Evolutionary conservation across 257 asterid genomes (phyloP).

Genomic region (Ehretia macrophylla): DNA sequence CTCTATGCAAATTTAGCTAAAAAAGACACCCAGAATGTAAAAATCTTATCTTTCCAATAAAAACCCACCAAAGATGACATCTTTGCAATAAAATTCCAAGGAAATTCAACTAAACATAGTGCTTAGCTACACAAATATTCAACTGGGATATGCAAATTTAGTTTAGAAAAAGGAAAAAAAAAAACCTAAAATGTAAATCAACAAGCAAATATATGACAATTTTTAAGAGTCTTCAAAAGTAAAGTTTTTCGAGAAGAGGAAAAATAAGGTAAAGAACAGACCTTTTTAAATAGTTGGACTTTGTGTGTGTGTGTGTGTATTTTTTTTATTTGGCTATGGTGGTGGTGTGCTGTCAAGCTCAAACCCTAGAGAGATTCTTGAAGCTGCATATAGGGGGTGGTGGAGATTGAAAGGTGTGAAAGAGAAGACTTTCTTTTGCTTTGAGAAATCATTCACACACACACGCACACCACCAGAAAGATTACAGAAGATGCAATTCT

Average conservation of each 20-base stretch:
- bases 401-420: constrained; percentile 47
- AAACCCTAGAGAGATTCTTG: constrained; percentile 4
- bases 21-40: background rate
- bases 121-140: no score
- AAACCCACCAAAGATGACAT: no score
- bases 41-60: no score
- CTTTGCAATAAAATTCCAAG: no score
- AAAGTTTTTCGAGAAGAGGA: background rate
- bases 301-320: no score
- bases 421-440: constrained; percentile 52
- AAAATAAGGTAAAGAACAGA: background rate
- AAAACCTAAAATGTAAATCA: no score
- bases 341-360: background rate
- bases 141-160: no score
- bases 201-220: background rate
- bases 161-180: no score
- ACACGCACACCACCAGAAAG: constrained; percentile 28
- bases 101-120: no score
- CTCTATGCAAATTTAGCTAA: background rate
- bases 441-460: constrained; percentile 29
- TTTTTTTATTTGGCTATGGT: background rate
- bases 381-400: background rate
- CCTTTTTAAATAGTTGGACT: background rate
- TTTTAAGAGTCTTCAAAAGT: background rate
- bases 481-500: constrained; percentile 39